These are phyloP conservation scores for Cetradonia linearis DNA, from an alignment of 495 filamentous ascomycete species.

Conservation along the genomic window DNA sequence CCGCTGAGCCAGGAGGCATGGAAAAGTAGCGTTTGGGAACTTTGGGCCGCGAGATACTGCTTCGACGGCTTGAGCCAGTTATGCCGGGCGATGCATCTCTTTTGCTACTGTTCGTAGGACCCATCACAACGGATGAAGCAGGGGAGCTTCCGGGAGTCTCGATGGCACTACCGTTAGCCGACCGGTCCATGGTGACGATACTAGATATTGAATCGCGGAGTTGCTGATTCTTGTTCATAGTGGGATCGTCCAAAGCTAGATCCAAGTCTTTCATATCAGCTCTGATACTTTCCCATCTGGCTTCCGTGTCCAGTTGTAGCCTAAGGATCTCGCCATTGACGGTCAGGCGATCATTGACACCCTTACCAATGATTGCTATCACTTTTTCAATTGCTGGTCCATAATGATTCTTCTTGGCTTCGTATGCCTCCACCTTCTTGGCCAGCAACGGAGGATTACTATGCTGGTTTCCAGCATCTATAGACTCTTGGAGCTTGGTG, in stretches of 20 bases:
- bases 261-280: conserved; percentile 69
- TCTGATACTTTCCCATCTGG: conserved; percentile 65
- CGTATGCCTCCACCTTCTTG: conserved; percentile 84
- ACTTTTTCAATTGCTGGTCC: conserved; percentile 89
- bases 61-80: conserved; percentile 38
- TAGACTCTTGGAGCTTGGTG: conserved; percentile 65
- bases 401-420: conserved; percentile 91
- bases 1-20: conserved; percentile 32
- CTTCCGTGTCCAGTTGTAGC: conserved; percentile 70
- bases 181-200: conserved; percentile 78
- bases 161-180: conserved; percentile 61
- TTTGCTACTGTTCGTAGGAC: conserved; percentile 34
- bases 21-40: conserved; percentile 32
- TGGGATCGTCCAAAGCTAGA: conserved; percentile 59
- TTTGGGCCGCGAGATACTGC: conserved; percentile 36
- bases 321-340: conserved; percentile 90
- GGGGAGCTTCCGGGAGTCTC: conserved; percentile 71
- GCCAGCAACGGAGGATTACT: conserved; percentile 54
- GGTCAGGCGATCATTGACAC: conserved; percentile 78
- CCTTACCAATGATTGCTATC: conserved; percentile 81
- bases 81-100: conserved; percentile 31
- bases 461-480: conserved; percentile 62
- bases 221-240: conserved; percentile 53
- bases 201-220: conserved; percentile 90
- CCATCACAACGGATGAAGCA: conserved; percentile 76